phyloP scores from a whole-genome alignment of 116 monocot genomes.

The Thalassia testudinum region DNA sequence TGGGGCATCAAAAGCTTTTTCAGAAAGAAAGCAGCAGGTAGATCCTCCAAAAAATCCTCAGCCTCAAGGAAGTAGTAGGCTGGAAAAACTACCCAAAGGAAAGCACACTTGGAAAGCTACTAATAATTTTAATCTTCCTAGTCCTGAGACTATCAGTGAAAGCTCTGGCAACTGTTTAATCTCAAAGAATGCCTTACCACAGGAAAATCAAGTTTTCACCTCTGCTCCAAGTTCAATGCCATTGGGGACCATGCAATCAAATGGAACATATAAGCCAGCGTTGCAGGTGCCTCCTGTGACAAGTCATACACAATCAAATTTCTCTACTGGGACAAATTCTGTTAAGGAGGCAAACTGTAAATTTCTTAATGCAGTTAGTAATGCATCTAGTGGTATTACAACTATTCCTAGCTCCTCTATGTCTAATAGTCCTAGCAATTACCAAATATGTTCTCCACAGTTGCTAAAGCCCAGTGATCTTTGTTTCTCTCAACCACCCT shows the following conservation, averaged over 20 bases:
- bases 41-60: neutral
- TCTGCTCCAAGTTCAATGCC: too few relatives aligned
- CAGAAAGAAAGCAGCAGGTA: neutral
- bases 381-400: neutral
- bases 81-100: neutral
- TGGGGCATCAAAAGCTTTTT: too few relatives aligned
- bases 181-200: too few relatives aligned
- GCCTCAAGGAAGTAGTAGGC: neutral
- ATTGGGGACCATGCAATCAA: too few relatives aligned
- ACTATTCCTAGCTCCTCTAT: too few relatives aligned
- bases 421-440: neutral
- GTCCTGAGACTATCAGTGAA: too few relatives aligned
- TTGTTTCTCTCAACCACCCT: constrained; percentile 9
- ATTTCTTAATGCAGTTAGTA: constrained; percentile 8
- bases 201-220: too few relatives aligned
- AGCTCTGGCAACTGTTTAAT: too few relatives aligned
- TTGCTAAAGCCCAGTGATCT: constrained; percentile 18
- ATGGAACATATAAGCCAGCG: neutral
- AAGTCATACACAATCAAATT: neutral
- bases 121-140: too few relatives aligned
- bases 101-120: too few relatives aligned
- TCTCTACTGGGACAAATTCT: neutral
- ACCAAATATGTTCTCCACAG: constrained; percentile 13
- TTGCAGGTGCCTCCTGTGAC: neutral
- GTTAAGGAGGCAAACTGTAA: constrained; percentile 19